phyloP scores from a whole-genome alignment of 2,329 filamentous ascomycete species.

The Dactylellina sp. region DNA sequence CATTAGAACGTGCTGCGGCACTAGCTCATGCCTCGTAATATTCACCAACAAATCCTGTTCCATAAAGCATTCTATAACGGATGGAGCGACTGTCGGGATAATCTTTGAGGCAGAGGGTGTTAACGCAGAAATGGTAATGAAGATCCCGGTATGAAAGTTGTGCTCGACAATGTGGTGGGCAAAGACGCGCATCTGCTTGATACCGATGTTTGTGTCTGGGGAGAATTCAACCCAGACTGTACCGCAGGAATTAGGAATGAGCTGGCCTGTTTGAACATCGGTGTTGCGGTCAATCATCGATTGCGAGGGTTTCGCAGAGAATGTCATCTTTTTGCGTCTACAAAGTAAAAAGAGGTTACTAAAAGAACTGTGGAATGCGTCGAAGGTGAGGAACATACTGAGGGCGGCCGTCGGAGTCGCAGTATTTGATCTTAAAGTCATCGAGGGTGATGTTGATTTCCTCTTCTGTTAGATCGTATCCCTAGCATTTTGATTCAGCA shows the following conservation, averaged over 20 bases:
- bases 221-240: slow-evolving; percentile 95
- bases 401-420: slow-evolving; percentile 77
- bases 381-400: slow-evolving; percentile 70
- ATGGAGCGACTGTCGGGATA: slow-evolving; percentile 79
- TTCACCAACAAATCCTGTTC: slow-evolving; percentile 97
- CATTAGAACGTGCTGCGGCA: slow-evolving; percentile 90
- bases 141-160: slow-evolving; percentile 89
- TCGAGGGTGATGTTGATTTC: slow-evolving; percentile 88
- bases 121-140: slow-evolving; percentile 84
- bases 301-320: slow-evolving; percentile 85
- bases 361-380: not conserved
- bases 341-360: slow-evolving; percentile 22
- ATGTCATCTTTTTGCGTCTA: slow-evolving; percentile 85
- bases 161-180: slow-evolving; percentile 82
- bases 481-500: slow-evolving; percentile 68
- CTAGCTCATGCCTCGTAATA: slow-evolving; percentile 96
- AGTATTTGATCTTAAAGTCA: slow-evolving; percentile 80
- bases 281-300: slow-evolving; percentile 88
- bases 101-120: slow-evolving; percentile 89
- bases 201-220: slow-evolving; percentile 80
- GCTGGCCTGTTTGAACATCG: slow-evolving; percentile 75
- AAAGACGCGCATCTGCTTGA: slow-evolving; percentile 91
- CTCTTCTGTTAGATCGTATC: slow-evolving; percentile 89
- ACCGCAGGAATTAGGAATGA: slow-evolving; percentile 76
- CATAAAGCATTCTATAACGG: slow-evolving; percentile 91